These are phyloP conservation scores for Penicillium sp. DNA, from an alignment of 2,329 filamentous ascomycete genomes.

Conservation along the genomic window DNA sequence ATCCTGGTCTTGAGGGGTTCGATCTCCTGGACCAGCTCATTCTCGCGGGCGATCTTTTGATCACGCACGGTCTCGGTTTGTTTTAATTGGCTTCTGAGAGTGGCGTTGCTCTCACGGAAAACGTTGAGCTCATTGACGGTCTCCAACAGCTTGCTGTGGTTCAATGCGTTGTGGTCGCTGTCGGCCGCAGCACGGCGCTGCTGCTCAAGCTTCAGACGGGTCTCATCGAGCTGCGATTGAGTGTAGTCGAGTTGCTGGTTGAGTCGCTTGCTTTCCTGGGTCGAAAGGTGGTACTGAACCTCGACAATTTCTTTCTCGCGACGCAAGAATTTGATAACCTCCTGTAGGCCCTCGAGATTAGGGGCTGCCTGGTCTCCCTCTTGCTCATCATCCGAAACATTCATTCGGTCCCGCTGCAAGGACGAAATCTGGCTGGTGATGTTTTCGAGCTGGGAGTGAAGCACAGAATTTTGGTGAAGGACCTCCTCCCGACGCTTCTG, in stretches of 20 bases:
- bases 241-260: slow-evolving; percentile 84
- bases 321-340: slow-evolving; percentile 82
- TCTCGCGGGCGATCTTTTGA: slow-evolving; percentile 65
- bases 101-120: slow-evolving; percentile 88
- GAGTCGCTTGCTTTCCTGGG: slow-evolving; percentile 76
- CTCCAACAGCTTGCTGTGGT: slow-evolving; percentile 82
- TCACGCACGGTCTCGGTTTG: slow-evolving; percentile 67
- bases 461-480: slow-evolving; percentile 77
- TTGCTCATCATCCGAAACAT: slow-evolving; percentile 40
- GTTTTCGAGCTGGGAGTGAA: slow-evolving; percentile 80
- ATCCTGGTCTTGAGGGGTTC: slow-evolving; percentile 75
- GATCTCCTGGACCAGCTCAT: slow-evolving; percentile 64
- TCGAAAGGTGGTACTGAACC: slow-evolving; percentile 84
- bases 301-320: slow-evolving; percentile 97
- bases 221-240: slow-evolving; percentile 79
- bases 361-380: slow-evolving; percentile 43
- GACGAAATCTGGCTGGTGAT: slow-evolving; percentile 69
- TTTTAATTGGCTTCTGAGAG: slow-evolving; percentile 75
- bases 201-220: slow-evolving; percentile 78
- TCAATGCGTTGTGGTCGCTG: slow-evolving; percentile 61
- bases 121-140: slow-evolving; percentile 93
- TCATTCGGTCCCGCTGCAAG: slow-evolving; percentile 65
- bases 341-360: slow-evolving; percentile 67
- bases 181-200: slow-evolving; percentile 71
- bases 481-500: slow-evolving; percentile 72